phyloP scores from a whole-genome alignment of 1,284 basidiomycete species.

The Microstroma glucosiphilum region DNA sequence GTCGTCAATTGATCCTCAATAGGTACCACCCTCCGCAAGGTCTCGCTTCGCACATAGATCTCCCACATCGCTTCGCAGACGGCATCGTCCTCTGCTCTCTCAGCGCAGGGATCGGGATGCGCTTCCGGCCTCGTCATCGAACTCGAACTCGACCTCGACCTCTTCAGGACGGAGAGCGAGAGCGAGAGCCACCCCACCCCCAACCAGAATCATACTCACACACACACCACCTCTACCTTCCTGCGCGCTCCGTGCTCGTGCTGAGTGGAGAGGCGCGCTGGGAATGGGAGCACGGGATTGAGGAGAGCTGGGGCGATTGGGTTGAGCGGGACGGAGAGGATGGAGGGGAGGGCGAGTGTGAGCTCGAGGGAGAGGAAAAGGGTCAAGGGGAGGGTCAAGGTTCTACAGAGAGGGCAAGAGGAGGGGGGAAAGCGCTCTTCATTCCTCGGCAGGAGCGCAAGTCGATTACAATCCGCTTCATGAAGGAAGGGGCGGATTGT shows the following conservation, averaged over 20 bases:
- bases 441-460: neutral
- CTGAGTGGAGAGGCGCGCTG: slow-evolving; percentile 52
- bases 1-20: slow-evolving; percentile 52
- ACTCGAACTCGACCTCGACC: neutral
- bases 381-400: neutral
- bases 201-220: neutral
- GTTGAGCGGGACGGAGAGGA: slow-evolving; percentile 2
- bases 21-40: slow-evolving; percentile 53
- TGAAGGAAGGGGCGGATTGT: neutral
- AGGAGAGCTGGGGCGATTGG: slow-evolving; percentile 18
- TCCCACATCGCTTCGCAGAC: slow-evolving; percentile 52
- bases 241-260: slow-evolving; percentile 51
- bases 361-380: neutral
- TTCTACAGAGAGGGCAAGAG: neutral
- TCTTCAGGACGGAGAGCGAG: neutral
- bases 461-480: neutral
- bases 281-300: slow-evolving; percentile 55
- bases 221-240: slow-evolving; percentile 47
- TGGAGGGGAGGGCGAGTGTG: neutral
- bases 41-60: slow-evolving; percentile 54
- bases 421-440: neutral
- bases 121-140: slow-evolving; percentile 20
- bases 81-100: slow-evolving; percentile 37
- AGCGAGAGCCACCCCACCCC: neutral
- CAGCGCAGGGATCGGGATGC: slow-evolving; percentile 33